A percentile compares a stretch with the other conserved stretches of the same genome.
phyloP scores from a whole-genome alignment of 345 rosid genomes.

The Hypericum perforatum region DNA sequence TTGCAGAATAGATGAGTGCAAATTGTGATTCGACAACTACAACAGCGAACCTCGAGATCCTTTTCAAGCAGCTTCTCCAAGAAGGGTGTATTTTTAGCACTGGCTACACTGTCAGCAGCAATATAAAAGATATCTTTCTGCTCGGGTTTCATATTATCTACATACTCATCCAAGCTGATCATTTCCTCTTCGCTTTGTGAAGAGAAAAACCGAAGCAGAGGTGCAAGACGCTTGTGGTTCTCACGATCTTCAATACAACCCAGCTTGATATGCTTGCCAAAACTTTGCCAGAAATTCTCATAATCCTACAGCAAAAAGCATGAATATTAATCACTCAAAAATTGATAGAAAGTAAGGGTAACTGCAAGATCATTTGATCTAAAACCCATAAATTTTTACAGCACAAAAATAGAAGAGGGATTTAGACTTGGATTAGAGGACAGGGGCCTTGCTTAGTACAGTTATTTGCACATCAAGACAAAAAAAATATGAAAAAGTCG shows the following conservation, averaged over 20 bases:
- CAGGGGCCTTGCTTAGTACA: too few species aligned
- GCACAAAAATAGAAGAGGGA: too few species aligned
- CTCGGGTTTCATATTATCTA: conserved; percentile 91
- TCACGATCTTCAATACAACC: conserved; percentile 98
- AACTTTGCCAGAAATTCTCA: conserved; percentile 92
- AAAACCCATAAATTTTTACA: background rate
- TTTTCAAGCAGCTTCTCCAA: conserved; percentile 81
- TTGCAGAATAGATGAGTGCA: background rate
- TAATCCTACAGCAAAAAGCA: conserved; percentile 53
- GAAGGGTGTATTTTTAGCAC: conserved; percentile 95
- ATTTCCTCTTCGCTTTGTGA: conserved; percentile 87
- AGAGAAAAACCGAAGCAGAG: conserved; percentile 86
- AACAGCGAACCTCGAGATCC: conserved; percentile 60
- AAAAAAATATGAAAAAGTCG: too few species aligned
- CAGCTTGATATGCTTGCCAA: conserved; percentile 71
- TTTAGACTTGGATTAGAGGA: too few species aligned
- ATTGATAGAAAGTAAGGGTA: background rate
- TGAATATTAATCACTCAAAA: background rate
- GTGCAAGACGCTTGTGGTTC: conserved; percentile 95
- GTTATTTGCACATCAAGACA: too few species aligned
- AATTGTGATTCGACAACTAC: conserved; percentile 1
- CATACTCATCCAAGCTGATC: conserved; percentile 97
- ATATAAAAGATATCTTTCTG: conserved; percentile 87
- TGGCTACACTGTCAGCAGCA: conserved; percentile 78
- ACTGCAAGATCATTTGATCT: background rate